Base-by-base conservation (phyloP, 768 basidiomycete species). In the Tylopilus sp. region DNA sequence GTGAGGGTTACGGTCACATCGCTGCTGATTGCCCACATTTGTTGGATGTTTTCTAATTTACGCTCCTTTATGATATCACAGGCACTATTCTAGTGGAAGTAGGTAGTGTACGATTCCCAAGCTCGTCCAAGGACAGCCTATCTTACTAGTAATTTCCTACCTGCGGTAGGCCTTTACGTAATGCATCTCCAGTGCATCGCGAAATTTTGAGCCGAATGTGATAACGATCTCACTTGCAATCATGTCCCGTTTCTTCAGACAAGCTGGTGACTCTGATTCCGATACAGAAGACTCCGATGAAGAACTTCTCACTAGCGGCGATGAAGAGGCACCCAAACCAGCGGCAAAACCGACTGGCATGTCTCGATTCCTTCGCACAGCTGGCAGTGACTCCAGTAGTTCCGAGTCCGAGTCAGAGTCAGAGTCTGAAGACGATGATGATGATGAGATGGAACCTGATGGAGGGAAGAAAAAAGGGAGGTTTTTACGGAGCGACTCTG, bases 241-340 rank as follows among this genome's bases (percentile, higher is more conserved):
- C 60, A 92, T 93, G 89, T 92, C 91, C 56, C 84, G 90, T 65
- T 93, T 94, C 76, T 92, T 93, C 77, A 85, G 87, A 76, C 81
- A 84, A 75, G 89, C 82, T 55, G 86, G 82, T 70, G 89, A 92
- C 69, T 89, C 87, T 46, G 90, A 92, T 63, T 84, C 82, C 16
- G 85, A 86, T 44, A 78, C 83, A 37, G 83, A 84, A 55, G 79
- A 81, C 53, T 87, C 84, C 38, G 87, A 89, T 68, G 87, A 90
- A 74, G 82, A 86, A 69, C 74, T 79, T 50, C 83, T 91, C 71
- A 82, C 80, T 64, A 85, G 84, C 60, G 85, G 80, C 46, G 89
- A 84, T 49, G 88, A 90, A 53, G 83, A 82, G 52, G 76, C 67
- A 2, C 64, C 74, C 24, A 75, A 84, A 54, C 54, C 61, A 9